Percentiles rank a stretch among this genome's conserved stretches.
Conservation (phyloP, 1,139 yeast species). For the Suhomyces bokatorum region DNA sequence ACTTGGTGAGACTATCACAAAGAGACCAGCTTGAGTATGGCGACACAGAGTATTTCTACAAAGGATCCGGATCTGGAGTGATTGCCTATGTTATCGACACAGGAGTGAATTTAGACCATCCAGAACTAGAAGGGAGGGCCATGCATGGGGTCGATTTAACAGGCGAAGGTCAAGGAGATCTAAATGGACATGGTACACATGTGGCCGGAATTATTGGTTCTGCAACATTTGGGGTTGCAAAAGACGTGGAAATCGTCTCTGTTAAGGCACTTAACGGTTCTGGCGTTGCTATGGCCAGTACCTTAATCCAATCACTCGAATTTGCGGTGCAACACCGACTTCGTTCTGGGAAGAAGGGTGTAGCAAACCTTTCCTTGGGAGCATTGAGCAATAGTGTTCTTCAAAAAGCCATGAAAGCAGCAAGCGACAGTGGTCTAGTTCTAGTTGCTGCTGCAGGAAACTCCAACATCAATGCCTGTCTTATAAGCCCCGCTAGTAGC, state of each 20-base stretch:
- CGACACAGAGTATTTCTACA: conserved; percentile 42
- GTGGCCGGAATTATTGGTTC: conserved; percentile 92
- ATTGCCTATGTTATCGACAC: conserved; percentile 82
- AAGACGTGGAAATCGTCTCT: conserved; percentile 60
- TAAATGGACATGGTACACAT: conserved; percentile 81
- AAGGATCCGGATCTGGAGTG: conserved; percentile 52
- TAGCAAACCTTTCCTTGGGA: conserved; percentile 81
- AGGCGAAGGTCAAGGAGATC: conserved; percentile 60
- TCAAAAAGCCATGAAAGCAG: conserved; percentile 73
- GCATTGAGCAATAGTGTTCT: conserved; percentile 64
- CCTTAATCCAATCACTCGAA: conserved; percentile 71
- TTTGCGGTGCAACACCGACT: conserved; percentile 63
- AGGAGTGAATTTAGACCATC: conserved; percentile 59
- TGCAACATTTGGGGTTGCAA: conserved; percentile 75
- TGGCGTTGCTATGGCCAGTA: conserved; percentile 70
- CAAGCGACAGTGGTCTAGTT: conserved; percentile 67
- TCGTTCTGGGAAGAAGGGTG: conserved; percentile 48
- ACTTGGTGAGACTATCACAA: conserved; percentile 64
- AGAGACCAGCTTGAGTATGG: conserved; percentile 32
- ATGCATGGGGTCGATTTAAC: conserved; percentile 60
- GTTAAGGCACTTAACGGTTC: conserved; percentile 64
- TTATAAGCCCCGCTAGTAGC: conserved; percentile 79
- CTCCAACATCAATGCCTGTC: conserved; percentile 72
- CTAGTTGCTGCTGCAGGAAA: conserved; percentile 93
- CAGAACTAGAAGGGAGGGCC: conserved; percentile 69